phyloP scores from a whole-genome alignment of 805 yeast species.

The Vanderwaltozyma yarrowii region DNA sequence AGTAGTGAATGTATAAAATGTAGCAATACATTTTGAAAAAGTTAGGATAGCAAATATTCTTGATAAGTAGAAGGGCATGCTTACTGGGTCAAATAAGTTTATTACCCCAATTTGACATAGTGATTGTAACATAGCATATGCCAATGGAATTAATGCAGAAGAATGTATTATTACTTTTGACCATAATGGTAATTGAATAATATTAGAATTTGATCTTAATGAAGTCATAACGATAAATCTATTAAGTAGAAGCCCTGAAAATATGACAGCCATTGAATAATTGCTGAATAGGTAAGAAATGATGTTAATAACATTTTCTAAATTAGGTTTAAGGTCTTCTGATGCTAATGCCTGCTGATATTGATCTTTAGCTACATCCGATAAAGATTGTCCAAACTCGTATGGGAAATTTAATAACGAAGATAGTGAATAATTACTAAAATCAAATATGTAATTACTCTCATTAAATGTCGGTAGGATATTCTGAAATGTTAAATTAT shows the following conservation, averaged over 20 bases:
- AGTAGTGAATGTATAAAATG: conserved; percentile 46
- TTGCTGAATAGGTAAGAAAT: conserved; percentile 39
- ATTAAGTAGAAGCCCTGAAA: conserved; percentile 48
- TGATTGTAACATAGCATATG: conserved; percentile 45
- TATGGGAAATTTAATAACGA: conserved; percentile 16
- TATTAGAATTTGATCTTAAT: conserved; percentile 11
- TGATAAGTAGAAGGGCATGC: background rate
- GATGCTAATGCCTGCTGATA: conserved; percentile 11
- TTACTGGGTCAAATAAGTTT: background rate
- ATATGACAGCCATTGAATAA: conserved; percentile 44
- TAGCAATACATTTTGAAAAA: conserved; percentile 38
- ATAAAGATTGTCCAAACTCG: conserved; percentile 12
- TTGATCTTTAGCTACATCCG: conserved; percentile 16
- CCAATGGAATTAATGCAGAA: conserved; percentile 13
- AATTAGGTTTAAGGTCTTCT: conserved; percentile 1
- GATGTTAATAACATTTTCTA: conserved; percentile 4
- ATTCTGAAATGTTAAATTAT: too few species aligned
- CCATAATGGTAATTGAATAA: conserved; percentile 13
- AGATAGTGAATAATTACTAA: conserved; percentile 4
- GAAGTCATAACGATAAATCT: conserved; percentile 51
- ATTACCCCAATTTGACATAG: background rate
- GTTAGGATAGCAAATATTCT: conserved; percentile 8
- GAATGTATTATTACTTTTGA: conserved; percentile 28
- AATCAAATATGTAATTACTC: too few species aligned
- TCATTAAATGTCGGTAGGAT: too few species aligned